Evolutionary conservation across 2,329 filamentous ascomycete species (phyloP), one percentile per base, ranked within the genome.

Genomic region (Ophiognomonia clavigignenti-juglandacearum): DNA sequence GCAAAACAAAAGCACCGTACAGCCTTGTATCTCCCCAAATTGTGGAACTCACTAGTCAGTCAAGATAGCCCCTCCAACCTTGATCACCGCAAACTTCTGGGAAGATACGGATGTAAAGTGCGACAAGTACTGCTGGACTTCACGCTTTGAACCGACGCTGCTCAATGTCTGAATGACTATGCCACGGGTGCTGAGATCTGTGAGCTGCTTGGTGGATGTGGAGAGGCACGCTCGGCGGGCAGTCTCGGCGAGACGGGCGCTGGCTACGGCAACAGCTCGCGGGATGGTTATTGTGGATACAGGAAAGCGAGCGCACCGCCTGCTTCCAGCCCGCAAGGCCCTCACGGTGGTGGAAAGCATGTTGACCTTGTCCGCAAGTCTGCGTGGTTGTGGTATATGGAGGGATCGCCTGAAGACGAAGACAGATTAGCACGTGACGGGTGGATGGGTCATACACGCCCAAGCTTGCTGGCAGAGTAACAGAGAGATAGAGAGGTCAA

Each of bases 71-170:
- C 92, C 93, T 53, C 92, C 93, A 47, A 97, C 92, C 75, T 98
- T 98, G 70, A 98, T 95, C 40, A 98, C 92, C 56, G 91, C 92
- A 67, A 97, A 98, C 64, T 95, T 90, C 72, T 97, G 91, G 29
- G 90, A 95, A 37, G 90, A 93, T 53, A 96, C 91, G 27, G 91
- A 96, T 57, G 86, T 93, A 76, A 98, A 98, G 66, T 97, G 90
- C 56, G 91, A 93, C 50, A 97, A 83, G 69, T 97, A 97, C 69
- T 97, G 92, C 74, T 96, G 88, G 54, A 95, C 89, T 73, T 98
- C 92, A 52, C 92, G 79, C 78, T 95, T 95, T 54, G 90, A 96
- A 53, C 90, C 92, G 65, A 97, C 95, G 70, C 92, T 96, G 73
- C 89, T 95, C 57, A 97, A 78, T 51, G 96, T 80, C 71, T 92